Evolutionary conservation across 2,329 filamentous ascomycete species (phyloP), one percentile per base, ranked within the genome.

Genomic region (Neoarthrinium moseri): DNA sequence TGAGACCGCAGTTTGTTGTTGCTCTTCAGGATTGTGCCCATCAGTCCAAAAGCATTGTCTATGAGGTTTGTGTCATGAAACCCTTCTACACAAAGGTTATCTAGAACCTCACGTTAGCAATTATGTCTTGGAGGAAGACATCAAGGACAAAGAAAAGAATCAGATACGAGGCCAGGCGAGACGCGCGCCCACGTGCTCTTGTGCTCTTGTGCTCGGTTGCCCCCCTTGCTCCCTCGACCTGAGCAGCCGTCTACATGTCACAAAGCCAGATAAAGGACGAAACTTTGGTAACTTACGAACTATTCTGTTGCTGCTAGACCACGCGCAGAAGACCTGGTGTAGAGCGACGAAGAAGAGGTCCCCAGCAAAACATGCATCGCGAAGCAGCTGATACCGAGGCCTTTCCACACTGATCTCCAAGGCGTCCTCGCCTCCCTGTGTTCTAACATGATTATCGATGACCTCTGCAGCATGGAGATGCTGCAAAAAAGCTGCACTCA

Each of bases 321-420:
- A 80, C 17, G 77, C 57, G 57, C 83, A 87, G 60, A 81, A 84
- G 2, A 86, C 48, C 57, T 88, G 84, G 57, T 88, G 85, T 11
- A 87, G 59, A 5, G 75, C 70, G 40, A 90, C 54, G 58, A 85
- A 91, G 57, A 87, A 80, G 37, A 69, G 51, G 59, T 91, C 87
- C 4, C 73, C 62, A 1, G 59, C 55, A 2, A 51, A 34, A 51
- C 81, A 85, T 2, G 86, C 86, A 20, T 79, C 68, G 21, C 52
- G 57, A 11, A 91, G 65, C 6, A 87, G 69, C n/a, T 60, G 52
- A 26, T 81, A 68, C 23, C 86, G 73, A 20, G 67, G 67, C 35
- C 59, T 56, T 48, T 79, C 78, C 2, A 74, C 56, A 4, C 55
- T 55, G 30, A 40, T 51, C 44, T 61, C 61, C 17, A 61, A 51